These are phyloP conservation scores for Alternaria longipes DNA, from an alignment of 2,329 filamentous ascomycete genomes.

Conservation along the genomic window DNA sequence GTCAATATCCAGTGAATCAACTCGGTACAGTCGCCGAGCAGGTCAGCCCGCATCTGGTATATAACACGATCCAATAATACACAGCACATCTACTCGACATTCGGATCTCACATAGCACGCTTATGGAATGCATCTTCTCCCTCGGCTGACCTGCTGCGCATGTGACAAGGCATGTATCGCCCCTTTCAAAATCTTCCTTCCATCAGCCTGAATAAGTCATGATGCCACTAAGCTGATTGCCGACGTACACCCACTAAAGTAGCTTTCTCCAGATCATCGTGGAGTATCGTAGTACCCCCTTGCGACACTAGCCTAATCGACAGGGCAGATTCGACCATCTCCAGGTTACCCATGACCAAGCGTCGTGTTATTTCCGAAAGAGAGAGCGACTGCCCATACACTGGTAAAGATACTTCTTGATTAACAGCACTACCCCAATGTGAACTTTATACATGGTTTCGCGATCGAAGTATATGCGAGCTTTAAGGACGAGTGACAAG, in stretches of 20 bases:
- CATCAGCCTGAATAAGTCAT: not conserved
- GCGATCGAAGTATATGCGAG: not conserved
- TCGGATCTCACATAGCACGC: not conserved
- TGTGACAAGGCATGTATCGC: not conserved
- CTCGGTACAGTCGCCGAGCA: not conserved
- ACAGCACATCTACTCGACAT: not conserved
- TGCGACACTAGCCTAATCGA: not conserved
- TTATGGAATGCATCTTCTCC: not conserved
- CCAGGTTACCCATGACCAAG: not conserved
- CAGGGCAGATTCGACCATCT: not conserved
- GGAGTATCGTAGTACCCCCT: not conserved
- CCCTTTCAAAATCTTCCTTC: not conserved
- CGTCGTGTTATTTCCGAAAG: not conserved
- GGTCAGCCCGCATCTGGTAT: not conserved
- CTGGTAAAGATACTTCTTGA: not conserved
- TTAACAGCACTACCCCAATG: not conserved
- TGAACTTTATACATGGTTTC: not conserved
- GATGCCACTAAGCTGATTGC: not conserved
- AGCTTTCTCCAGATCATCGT: slow-evolving; percentile 5
- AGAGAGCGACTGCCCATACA: not conserved
- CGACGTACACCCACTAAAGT: not conserved
- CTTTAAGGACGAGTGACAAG: not conserved
- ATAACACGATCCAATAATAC: not conserved
- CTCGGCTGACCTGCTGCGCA: not conserved
- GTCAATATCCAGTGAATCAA: not conserved